Evolutionary conservation across 2,329 filamentous ascomycete species (phyloP), one percentile per base, ranked within the genome.

Genomic region (Trichoderma endophyticum): DNA sequence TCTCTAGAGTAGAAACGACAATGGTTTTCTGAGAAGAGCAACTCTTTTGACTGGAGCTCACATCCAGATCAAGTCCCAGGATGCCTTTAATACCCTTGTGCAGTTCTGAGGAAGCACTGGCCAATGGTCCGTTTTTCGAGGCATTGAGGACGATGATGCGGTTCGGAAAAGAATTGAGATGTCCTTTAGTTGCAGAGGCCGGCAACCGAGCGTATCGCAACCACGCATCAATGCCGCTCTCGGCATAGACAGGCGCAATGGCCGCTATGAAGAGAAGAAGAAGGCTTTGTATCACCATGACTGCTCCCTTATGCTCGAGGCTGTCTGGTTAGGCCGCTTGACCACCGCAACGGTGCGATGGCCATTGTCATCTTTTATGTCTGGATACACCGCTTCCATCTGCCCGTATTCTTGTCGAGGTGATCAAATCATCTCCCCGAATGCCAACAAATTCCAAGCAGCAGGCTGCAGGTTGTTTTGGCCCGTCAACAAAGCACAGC

Each of bases 191-290:
- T 24, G 28, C 21, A 28, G 56, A 62, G 6, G 28, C n/a, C n/a
- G 61, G 61, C 24, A 90, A 76, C 9, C 85, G 83, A 36, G 89
- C 89, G 77, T 92, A 92, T 63, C 90, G 86, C 70, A 92, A 79
- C 90, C 90, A 92, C 62, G 83, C 90, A 71, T 86, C 82, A 28
- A 89, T 80, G 12, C 90, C 90, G 76, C 88, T 86, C 76, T 92
- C 90, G 51, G 88, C 89, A 26, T 59, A 51, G 24, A 36, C 48
- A 7, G 61, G 69, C 59, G 80, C 79, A 54, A 77, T 84, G 54
- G 54, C 51, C 24, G 51, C 26, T 12, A 71, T 28, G 8, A 69
- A 21, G 26, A 71, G n/a, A 32, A 71, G 39, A 43, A 68, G 34
- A 48, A 59, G 26, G 14, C 48, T 28, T 9, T 21, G 54, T 60